Base-by-base conservation (phyloP, 2,329 filamentous ascomycete genomes). In the Aspergillus sp. region DNA sequence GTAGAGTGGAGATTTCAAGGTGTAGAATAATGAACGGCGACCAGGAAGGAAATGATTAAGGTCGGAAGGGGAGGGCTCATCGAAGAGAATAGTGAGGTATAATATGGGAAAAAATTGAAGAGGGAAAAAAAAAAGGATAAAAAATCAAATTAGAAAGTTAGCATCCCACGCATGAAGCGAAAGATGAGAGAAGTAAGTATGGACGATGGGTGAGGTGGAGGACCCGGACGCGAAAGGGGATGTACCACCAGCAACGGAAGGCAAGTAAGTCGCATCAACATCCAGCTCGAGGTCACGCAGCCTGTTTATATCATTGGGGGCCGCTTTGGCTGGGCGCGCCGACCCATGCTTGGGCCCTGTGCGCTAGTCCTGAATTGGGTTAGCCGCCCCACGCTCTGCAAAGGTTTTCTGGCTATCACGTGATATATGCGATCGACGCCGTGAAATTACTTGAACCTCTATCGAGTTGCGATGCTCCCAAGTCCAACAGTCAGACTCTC, bases 261-360 rank as follows among this genome's bases (percentile, higher is more conserved):
- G 40, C 19, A 19, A 42, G 40, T 42, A 20, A 22, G 40, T 42
- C n/a, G 52, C 52, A 57, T 55, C 55, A 59, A 56, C 51, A 55
- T 51, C 44, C 51, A 42, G 40, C 58, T 73, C 72, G 71, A 73
- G 70, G 72, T 73, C 69, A 73, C 70, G 71, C 68, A 68, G 69
- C 65, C 66, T 71, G 72, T 74, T 74, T 75, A 74, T 74, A 75
- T 74, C 71, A 74, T 74, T 71, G 70, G 70, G 69, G 67, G 62
- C 61, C 60, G 65, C 63, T 65, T 67, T 60, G 52, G 62, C 59
- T 65, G 64, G 65, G 62, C 71, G 71, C 70, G 70, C 65, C 65
- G 65, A 64, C 62, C 70, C 68, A 71, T 72, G 70, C 68, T 71
- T 69, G 64, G 66, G 59, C 63, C 60, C 58, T 60, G n/a, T 22